phyloP scores from a whole-genome alignment of 2,329 filamentous ascomycete genomes.

The Davidsoniella neocaledoniae region DNA sequence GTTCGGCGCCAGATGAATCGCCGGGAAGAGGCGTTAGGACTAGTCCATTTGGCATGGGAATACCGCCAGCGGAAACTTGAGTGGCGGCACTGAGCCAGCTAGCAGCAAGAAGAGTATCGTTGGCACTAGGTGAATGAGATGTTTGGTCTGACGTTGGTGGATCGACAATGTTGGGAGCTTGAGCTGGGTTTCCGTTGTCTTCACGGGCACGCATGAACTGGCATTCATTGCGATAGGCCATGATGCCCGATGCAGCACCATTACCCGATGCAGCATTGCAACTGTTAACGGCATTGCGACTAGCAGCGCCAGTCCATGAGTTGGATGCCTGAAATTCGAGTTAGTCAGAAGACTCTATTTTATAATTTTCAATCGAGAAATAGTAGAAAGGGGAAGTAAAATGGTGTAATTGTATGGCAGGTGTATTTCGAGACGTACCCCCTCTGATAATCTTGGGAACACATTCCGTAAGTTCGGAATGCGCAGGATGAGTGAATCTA shows the following conservation, averaged over 20 bases:
- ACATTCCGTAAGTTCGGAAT: slow-evolving; percentile 39
- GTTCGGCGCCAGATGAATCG: neutral
- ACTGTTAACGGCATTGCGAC: neutral
- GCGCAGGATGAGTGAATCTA: slow-evolving; percentile 53
- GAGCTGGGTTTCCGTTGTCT: slow-evolving; percentile 25
- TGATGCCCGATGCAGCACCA: slow-evolving; percentile 20
- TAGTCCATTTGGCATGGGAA: neutral
- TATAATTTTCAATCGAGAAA: too few species aligned
- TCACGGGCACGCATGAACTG: slow-evolving; percentile 25
- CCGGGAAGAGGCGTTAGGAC: neutral
- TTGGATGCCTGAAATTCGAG: neutral
- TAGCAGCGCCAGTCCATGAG: neutral
- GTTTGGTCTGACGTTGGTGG: slow-evolving; percentile 8
- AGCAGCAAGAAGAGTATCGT: neutral
- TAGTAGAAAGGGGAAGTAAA: neutral
- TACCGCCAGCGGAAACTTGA: neutral
- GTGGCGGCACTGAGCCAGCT: neutral
- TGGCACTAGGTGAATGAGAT: neutral
- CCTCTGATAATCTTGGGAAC: slow-evolving; percentile 36
- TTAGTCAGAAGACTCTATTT: neutral
- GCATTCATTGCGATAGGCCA: slow-evolving; percentile 29
- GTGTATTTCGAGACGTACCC: slow-evolving; percentile 24
- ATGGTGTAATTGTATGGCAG: neutral
- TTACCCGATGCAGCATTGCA: neutral
- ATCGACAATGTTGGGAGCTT: slow-evolving; percentile 25